phyloP scores from a whole-genome alignment of 345 rosid genomes.

The Lumnitzera racemosa region DNA sequence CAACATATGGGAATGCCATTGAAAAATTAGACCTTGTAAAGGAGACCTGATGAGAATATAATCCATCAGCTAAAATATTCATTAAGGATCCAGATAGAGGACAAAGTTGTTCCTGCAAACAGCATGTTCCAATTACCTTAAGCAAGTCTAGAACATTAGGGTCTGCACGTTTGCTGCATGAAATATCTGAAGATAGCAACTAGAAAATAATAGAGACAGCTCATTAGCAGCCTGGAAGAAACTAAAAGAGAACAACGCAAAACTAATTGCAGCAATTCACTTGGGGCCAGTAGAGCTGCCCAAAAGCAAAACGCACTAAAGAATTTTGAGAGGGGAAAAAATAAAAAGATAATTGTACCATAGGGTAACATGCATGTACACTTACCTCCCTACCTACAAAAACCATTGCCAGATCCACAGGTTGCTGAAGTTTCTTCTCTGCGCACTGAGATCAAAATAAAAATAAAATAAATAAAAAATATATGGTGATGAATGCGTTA shows the following conservation, averaged over 20 bases:
- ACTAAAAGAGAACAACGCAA: not conserved
- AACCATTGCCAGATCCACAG: slow-evolving; percentile 69
- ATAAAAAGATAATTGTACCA: not conserved
- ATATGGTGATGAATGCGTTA: not conserved
- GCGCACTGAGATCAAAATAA: slow-evolving; percentile 43
- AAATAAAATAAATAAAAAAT: slow-evolving; percentile 1
- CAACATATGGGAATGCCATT: slow-evolving; percentile 84
- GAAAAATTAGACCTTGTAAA: slow-evolving; percentile 68
- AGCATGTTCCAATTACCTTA: slow-evolving; percentile 36
- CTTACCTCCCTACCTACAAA: slow-evolving; percentile 88
- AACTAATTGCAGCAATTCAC: not conserved
- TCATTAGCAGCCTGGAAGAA: slow-evolving; percentile 6
- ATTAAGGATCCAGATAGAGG: slow-evolving; percentile 1
- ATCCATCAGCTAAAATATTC: not conserved
- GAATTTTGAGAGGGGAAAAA: not conserved
- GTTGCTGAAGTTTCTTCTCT: slow-evolving; percentile 38
- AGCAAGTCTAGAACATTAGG: slow-evolving; percentile 58
- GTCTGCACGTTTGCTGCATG: slow-evolving; percentile 39
- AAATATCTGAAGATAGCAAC: slow-evolving; percentile 71
- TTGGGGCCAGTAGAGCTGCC: not conserved
- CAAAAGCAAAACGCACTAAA: not conserved
- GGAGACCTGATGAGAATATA: slow-evolving; percentile 44
- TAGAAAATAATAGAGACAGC: slow-evolving; percentile 16
- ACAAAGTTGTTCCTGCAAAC: not conserved
- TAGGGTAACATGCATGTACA: not conserved